Base-by-base conservation (phyloP, 2,329 filamentous ascomycete species). In the Periglandula ipomoeae region DNA sequence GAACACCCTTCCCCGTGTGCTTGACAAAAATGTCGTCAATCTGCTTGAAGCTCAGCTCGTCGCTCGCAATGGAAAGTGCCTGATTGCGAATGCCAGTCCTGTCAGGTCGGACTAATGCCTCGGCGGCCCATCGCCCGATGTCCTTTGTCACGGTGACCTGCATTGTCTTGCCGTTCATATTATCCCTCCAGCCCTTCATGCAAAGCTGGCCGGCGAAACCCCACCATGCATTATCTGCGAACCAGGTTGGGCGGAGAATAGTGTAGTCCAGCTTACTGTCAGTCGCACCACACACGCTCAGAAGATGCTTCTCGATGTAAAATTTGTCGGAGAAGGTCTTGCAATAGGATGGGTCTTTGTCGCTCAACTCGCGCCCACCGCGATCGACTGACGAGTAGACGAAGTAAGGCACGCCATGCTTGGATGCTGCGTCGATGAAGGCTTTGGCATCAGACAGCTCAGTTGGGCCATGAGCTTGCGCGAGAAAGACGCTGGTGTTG, bases 371-470 rank as follows among this genome's bases (percentile, higher is more conserved):
- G 35, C 76, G 72, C 26, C 80, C 79, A 24, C 79, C 79, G n/a
- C 81, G 78, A 50, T 85, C 82, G 11, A 84, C 78, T 35, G 74
- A 79, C 1, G 72, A 76, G 61, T 82, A 84, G 39, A 85, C 73
- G 53, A 84, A 80, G 56, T 78, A 74, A 30, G 70, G 65, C 26
- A 82, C 71, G 4, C 68, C 67, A 34, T 75, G 60, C 13, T 68
- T 66, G 24, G 76, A 56, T 1, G 76, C 69, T 9, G 71, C 71
- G 44, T 79, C 72, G 35, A 81, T 67, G 4, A 83, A 58, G 0
- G 61, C 67, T 35, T 72, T 80, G 47, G 78, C 79, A 55, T 82
- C 76, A 2, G 54, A 40, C 15, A 61, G 51, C 52, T 77, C 70
- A 56, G 53, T 54, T 1, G 53, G 26, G 66, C 72, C 46, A 65